Evolutionary conservation across 345 rosid genomes (phyloP).

Genomic region (Chamaenerion angustifolium): DNA sequence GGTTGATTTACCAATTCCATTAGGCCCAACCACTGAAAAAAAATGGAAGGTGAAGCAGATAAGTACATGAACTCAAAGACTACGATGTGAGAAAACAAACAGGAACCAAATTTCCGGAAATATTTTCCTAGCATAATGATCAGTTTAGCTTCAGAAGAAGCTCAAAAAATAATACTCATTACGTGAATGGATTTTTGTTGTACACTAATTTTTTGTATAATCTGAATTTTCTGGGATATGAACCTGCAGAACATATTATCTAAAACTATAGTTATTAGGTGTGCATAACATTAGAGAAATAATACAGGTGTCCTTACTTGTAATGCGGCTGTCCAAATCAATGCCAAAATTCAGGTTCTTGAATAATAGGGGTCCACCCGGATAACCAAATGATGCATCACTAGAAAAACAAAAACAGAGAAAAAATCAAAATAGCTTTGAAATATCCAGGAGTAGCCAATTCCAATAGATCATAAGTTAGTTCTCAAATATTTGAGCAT

Average conservation of each 20-base stretch:
- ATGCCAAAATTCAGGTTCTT: constrained; percentile 95
- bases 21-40: constrained; percentile 89
- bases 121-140: too few species aligned
- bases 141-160: too few species aligned
- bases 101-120: too few species aligned
- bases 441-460: not conserved
- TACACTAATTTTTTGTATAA: too few species aligned
- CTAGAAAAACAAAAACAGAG: constrained; percentile 22
- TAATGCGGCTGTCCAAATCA: constrained; percentile 92
- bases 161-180: too few species aligned
- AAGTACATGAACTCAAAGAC: not conserved
- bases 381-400: constrained; percentile 97
- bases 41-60: constrained; percentile 1
- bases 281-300: not conserved
- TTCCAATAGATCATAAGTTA: not conserved
- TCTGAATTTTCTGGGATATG: too few species aligned
- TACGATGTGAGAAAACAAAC: not conserved
- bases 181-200: too few species aligned
- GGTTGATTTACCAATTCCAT: constrained; percentile 98
- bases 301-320: constrained; percentile 51
- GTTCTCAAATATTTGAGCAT: not conserved
- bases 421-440: not conserved
- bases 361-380: constrained; percentile 78
- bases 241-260: too few species aligned
- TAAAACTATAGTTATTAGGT: too few species aligned